Conservation (phyloP, 768 basidiomycete genomes). For the Rhizopogon vinicolor region DNA sequence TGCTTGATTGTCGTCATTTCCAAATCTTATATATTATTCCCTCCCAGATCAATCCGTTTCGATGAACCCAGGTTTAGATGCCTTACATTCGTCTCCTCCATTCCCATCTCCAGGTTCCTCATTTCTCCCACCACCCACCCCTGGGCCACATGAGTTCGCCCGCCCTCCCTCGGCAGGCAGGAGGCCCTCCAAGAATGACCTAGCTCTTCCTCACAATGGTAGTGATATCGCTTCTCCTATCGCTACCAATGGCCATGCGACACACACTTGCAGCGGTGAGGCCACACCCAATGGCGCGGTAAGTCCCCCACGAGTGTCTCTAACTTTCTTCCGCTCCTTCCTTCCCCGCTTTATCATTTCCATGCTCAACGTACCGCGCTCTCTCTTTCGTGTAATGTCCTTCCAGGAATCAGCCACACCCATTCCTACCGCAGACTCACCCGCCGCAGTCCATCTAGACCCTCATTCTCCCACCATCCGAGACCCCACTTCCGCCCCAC, state of each 20-base stretch:
- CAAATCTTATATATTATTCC: not conserved
- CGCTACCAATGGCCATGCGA: not conserved
- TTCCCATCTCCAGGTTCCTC: slow-evolving; percentile 65
- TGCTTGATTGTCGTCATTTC: not conserved
- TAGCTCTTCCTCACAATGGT: not conserved
- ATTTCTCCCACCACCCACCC: slow-evolving; percentile 65
- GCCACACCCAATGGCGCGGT: slow-evolving; percentile 20
- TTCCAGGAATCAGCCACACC: slow-evolving; percentile 18
- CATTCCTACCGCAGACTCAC: slow-evolving; percentile 1
- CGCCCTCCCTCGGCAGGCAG: slow-evolving; percentile 32
- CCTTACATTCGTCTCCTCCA: slow-evolving; percentile 37
- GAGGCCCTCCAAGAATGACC: slow-evolving; percentile 21
- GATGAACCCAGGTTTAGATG: slow-evolving; percentile 25
- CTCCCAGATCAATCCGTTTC: slow-evolving; percentile 1
- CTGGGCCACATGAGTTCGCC: slow-evolving; percentile 66
- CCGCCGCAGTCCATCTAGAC: slow-evolving; percentile 14
- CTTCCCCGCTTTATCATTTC: slow-evolving; percentile 20
- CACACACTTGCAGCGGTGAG: not conserved
- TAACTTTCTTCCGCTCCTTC: slow-evolving; percentile 21
- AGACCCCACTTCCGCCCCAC: slow-evolving; percentile 25
- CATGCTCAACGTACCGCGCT: slow-evolving; percentile 25
- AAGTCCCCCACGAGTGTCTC: slow-evolving; percentile 20
- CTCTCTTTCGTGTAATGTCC: slow-evolving; percentile 19
- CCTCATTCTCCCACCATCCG: slow-evolving; percentile 33
- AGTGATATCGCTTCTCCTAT: not conserved